A percentile compares a stretch with the other conserved stretches of the same genome.
Evolutionary conservation across 345 rosid species (phyloP).

Genomic region (Citrus sinensis): DNA sequence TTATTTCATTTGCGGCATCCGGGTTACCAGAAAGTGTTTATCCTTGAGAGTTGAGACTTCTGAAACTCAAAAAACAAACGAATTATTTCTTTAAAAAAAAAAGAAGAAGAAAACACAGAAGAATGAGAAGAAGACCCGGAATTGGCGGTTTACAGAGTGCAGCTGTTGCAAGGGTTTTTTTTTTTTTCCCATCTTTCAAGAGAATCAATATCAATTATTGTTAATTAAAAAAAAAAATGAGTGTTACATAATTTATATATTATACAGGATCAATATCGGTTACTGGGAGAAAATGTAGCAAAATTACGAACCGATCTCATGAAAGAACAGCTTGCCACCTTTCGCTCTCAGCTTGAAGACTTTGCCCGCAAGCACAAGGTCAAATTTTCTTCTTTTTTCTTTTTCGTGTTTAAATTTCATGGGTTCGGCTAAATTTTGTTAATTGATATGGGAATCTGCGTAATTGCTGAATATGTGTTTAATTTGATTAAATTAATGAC

Average conservation of each 20-base stretch:
- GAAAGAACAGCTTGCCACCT: constrained; percentile 96
- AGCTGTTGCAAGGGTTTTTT: constrained; percentile 69
- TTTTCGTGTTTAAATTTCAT: neutral
- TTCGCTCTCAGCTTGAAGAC: constrained; percentile 82
- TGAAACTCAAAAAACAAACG: no score
- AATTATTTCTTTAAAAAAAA: neutral
- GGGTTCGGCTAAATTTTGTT: neutral
- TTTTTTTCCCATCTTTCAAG: neutral
- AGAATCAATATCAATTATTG: neutral
- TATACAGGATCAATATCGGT: constrained; percentile 70
- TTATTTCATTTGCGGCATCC: neutral
- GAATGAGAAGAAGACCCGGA: constrained; percentile 84
- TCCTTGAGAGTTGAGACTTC: no score
- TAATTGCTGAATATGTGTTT: neutral
- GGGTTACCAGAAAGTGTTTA: neutral
- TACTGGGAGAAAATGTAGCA: constrained; percentile 87
- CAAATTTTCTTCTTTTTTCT: neutral
- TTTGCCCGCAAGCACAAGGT: constrained; percentile 97
- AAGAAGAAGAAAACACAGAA: neutral
- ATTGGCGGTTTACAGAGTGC: constrained; percentile 84
- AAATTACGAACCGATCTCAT: constrained; percentile 81
- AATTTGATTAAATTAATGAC: neutral
- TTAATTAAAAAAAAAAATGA: neutral
- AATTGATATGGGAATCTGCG: neutral
- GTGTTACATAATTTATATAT: neutral